Evolutionary conservation across 1,284 basidiomycete genomes (phyloP).

Genomic region (Ceratobasidium sp.): DNA sequence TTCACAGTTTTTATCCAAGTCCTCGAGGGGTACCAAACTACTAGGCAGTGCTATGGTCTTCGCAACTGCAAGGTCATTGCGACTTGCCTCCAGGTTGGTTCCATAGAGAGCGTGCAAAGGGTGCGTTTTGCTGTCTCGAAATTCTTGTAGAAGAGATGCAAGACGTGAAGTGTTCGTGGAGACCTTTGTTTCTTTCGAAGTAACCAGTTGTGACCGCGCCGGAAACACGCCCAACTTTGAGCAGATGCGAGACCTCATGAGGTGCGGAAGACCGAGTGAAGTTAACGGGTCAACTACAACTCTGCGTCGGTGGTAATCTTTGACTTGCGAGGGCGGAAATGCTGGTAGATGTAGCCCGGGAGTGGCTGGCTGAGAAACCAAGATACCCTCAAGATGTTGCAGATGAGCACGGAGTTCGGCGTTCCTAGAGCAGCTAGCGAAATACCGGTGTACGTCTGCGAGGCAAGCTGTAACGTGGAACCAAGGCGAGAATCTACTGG

Average conservation of each 20-base stretch:
- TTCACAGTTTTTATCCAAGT: not conserved
- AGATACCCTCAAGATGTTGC: not conserved
- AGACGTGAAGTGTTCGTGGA: not conserved
- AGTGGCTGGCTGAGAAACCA: not conserved
- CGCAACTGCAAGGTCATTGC: not conserved
- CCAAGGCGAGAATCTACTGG: not conserved
- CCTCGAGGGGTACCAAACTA: not conserved
- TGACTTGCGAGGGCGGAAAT: not conserved
- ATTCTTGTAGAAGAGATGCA: not conserved
- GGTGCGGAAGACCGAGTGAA: not conserved
- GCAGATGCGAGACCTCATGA: no score
- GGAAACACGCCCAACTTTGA: no score
- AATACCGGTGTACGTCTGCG: not conserved
- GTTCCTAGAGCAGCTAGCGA: slow-evolving; percentile 18
- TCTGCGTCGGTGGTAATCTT: not conserved
- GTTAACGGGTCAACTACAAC: not conserved
- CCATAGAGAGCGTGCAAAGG: not conserved
- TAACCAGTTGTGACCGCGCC: no score
- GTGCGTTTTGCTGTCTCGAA: not conserved
- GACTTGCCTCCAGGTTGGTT: slow-evolving; percentile 6
- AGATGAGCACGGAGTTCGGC: not conserved
- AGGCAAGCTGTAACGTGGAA: not conserved
- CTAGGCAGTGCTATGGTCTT: not conserved
- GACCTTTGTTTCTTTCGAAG: not conserved
- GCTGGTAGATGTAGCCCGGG: not conserved